Percentiles rank a stretch among this genome's conserved stretches.
phyloP scores from a whole-genome alignment of 805 yeast genomes.

The Hanseniaspora vineae region DNA sequence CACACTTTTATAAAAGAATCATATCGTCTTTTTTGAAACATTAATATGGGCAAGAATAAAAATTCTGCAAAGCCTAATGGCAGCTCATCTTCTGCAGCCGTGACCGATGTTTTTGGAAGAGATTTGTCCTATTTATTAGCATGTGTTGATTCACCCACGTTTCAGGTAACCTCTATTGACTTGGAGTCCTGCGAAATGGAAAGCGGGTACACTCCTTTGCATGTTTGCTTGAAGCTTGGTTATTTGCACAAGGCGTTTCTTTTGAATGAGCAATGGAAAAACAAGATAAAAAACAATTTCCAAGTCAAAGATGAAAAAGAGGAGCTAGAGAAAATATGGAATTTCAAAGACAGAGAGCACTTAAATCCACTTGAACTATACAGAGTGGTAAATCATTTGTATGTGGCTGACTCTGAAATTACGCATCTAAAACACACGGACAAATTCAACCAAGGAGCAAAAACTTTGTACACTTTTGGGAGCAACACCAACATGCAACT shows the following conservation, averaged over 20 bases:
- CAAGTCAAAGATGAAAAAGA: constrained; percentile 9
- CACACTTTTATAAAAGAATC: too few species aligned
- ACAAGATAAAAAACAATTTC: background rate
- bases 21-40: background rate
- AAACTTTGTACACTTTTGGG: constrained; percentile 44
- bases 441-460: constrained; percentile 29
- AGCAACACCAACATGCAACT: constrained; percentile 47
- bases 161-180: constrained; percentile 22
- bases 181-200: constrained; percentile 46
- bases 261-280: constrained; percentile 18
- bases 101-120: constrained; percentile 61
- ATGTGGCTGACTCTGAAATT: constrained; percentile 25
- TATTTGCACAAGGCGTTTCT: constrained; percentile 19
- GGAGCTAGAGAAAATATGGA: constrained; percentile 15
- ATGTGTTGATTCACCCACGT: constrained; percentile 13
- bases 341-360: constrained; percentile 55
- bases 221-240: constrained; percentile 36
- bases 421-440: background rate
- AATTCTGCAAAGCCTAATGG: constrained; percentile 5
- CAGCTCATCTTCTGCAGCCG: background rate
- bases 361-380: constrained; percentile 62
- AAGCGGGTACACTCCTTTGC: constrained; percentile 73
- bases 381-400: constrained; percentile 29
- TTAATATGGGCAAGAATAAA: constrained; percentile 2
- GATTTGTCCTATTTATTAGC: constrained; percentile 19